Conservation (phyloP, 1,284 basidiomycete genomes). For the Papiliotrema nemorosa region DNA sequence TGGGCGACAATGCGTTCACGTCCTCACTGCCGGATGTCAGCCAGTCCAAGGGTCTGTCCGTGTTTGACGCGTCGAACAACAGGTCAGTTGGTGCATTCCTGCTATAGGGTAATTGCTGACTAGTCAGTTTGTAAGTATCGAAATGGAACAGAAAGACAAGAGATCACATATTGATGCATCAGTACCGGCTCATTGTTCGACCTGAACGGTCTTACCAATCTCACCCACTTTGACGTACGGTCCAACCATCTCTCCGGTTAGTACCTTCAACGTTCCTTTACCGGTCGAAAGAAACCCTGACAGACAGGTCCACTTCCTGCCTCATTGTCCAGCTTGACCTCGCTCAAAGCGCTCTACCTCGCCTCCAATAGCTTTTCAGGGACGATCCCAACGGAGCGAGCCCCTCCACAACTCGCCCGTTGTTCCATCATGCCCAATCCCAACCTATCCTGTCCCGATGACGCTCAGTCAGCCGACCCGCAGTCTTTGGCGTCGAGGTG, state of each 20-base stretch:
- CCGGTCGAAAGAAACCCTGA: neutral
- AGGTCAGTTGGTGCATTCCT: constrained; percentile 11
- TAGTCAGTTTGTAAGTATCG: constrained; percentile 11
- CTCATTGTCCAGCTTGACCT: neutral
- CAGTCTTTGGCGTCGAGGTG: constrained; percentile 12
- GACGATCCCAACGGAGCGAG: constrained; percentile 8
- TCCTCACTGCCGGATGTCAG: constrained; percentile 16
- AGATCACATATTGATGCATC: neutral
- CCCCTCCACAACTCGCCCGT: constrained; percentile 4
- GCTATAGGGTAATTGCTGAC: neutral
- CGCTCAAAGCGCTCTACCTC: constrained; percentile 16
- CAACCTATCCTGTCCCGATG: constrained; percentile 11
- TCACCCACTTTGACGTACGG: constrained; percentile 19
- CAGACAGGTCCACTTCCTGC: constrained; percentile 10
- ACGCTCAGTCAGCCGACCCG: constrained; percentile 5
- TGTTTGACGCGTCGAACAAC: constrained; percentile 15
- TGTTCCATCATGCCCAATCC: constrained; percentile 17
- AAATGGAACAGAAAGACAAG: too few relatives aligned
- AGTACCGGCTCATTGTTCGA: constrained; percentile 22
- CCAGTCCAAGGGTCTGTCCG: neutral
- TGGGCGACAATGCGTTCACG: constrained; percentile 9
- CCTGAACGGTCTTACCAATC: constrained; percentile 9
- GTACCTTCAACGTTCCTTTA: neutral
- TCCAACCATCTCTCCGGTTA: constrained; percentile 16
- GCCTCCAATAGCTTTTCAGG: constrained; percentile 17